Conservation (phyloP, 1,139 yeast species). For the Pichia sp. region DNA sequence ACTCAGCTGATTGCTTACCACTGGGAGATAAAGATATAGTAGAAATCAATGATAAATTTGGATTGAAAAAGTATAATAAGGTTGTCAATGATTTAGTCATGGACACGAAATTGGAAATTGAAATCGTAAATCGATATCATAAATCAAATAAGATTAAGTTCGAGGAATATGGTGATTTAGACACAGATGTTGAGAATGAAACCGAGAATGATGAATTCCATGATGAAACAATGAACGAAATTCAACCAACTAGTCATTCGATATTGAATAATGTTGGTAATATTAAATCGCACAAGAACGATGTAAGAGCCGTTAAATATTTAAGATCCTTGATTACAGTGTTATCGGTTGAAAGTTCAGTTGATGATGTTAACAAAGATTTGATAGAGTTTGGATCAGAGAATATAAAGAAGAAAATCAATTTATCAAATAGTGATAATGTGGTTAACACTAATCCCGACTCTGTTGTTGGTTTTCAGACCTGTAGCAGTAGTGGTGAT, state of each 20-base stretch:
- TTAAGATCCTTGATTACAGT: slow-evolving; percentile 11
- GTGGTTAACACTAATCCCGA: too few species aligned
- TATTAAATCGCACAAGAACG: neutral
- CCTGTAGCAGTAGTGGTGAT: neutral
- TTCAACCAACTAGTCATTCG: neutral
- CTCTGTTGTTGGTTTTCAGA: too few species aligned
- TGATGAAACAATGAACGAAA: neutral
- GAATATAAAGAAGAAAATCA: neutral
- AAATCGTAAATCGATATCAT: slow-evolving; percentile 6
- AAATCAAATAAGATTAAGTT: neutral
- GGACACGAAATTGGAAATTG: neutral
- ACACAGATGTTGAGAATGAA: neutral
- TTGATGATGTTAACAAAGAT: slow-evolving; percentile 9
- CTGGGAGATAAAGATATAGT: neutral
- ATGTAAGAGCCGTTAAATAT: slow-evolving; percentile 14
- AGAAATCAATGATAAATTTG: neutral
- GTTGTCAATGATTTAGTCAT: slow-evolving; percentile 3
- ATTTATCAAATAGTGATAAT: neutral
- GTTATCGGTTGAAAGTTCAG: slow-evolving; percentile 12
- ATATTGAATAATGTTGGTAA: neutral
- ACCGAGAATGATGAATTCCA: neutral
- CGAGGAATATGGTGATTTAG: neutral
- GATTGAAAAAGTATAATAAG: slow-evolving; percentile 5
- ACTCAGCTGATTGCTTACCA: slow-evolving; percentile 1
- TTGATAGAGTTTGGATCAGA: slow-evolving; percentile 5